A percentile compares a stretch with the other conserved stretches of the same genome.
These are phyloP conservation scores for Podaxis pistillaris DNA, from an alignment of 768 basidiomycete genomes.

Conservation along the genomic window DNA sequence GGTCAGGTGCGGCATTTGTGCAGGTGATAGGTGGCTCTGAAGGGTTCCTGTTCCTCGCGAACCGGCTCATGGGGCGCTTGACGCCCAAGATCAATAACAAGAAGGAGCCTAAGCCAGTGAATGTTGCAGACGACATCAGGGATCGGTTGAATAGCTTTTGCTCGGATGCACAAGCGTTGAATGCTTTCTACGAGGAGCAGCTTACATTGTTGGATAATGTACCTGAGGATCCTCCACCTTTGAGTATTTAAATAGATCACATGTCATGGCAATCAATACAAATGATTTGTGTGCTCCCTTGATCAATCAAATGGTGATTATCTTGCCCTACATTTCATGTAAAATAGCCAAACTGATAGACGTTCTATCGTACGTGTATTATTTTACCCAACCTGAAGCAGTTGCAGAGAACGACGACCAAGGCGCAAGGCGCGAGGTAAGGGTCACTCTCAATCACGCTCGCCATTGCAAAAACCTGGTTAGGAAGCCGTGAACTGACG, in stretches of 20 bases:
- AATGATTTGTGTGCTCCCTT: background rate
- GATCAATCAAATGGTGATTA: background rate
- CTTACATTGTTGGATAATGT: slow-evolving; percentile 43
- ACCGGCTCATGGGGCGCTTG: slow-evolving; percentile 76
- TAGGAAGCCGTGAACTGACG: background rate
- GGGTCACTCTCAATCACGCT: too few species aligned
- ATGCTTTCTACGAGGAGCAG: slow-evolving; percentile 73
- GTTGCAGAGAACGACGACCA: too few species aligned
- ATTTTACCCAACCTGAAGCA: too few species aligned
- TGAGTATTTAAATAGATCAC: slow-evolving; percentile 35
- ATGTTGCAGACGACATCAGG: slow-evolving; percentile 62
- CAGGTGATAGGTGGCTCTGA: slow-evolving; percentile 78
- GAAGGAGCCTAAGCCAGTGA: slow-evolving; percentile 55
- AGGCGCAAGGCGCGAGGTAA: too few species aligned
- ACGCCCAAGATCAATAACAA: slow-evolving; percentile 53
- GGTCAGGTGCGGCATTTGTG: slow-evolving; percentile 85
- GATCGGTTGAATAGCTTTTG: slow-evolving; percentile 64
- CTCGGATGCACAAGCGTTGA: slow-evolving; percentile 49
- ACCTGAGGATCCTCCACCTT: slow-evolving; percentile 54
- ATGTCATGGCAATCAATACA: background rate
- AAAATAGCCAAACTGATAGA: too few species aligned
- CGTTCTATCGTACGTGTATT: too few species aligned
- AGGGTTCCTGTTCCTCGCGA: slow-evolving; percentile 89
- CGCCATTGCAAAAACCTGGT: background rate
- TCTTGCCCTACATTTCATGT: too few species aligned